phyloP scores from a whole-genome alignment of 2,329 filamentous ascomycete species.

The Aspergillus sp. region DNA sequence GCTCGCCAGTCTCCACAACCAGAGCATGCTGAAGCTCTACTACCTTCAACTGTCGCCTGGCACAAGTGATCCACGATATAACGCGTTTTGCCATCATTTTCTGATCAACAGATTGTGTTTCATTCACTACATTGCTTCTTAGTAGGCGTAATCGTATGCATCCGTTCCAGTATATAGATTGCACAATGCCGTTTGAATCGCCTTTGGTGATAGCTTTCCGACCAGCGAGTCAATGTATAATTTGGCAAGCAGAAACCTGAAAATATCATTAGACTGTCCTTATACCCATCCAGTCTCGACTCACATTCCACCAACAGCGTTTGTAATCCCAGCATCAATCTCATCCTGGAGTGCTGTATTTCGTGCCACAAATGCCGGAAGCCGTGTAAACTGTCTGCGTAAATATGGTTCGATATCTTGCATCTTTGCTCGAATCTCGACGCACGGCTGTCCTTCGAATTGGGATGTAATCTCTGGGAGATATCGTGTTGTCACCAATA shows the following conservation, averaged over 20 bases:
- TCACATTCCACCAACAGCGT: conserved; percentile 29
- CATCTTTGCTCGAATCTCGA: conserved; percentile 21
- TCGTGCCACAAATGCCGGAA: conserved; percentile 10
- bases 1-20: conserved; percentile 14
- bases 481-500: conserved; percentile 30
- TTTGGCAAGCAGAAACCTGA: conserved; percentile 9
- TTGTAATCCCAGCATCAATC: conserved; percentile 16
- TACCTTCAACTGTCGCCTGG: conserved; percentile 4
- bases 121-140: neutral
- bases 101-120: conserved; percentile 1
- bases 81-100: conserved; percentile 1
- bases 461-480: conserved; percentile 15
- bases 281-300: conserved; percentile 5
- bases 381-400: conserved; percentile 12
- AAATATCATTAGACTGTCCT: neutral
- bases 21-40: conserved; percentile 10
- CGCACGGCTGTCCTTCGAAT: neutral
- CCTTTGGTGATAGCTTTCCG: conserved; percentile 14
- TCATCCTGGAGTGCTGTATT: conserved; percentile 13
- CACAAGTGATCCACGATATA: conserved; percentile 7
- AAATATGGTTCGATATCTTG: conserved; percentile 32
- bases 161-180: conserved; percentile 22
- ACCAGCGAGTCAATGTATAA: conserved; percentile 5
- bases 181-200: conserved; percentile 23
- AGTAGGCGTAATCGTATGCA: conserved; percentile 7